Conservation (phyloP, 2,329 filamentous ascomycete species). For the Trichoderma polysporum region DNA sequence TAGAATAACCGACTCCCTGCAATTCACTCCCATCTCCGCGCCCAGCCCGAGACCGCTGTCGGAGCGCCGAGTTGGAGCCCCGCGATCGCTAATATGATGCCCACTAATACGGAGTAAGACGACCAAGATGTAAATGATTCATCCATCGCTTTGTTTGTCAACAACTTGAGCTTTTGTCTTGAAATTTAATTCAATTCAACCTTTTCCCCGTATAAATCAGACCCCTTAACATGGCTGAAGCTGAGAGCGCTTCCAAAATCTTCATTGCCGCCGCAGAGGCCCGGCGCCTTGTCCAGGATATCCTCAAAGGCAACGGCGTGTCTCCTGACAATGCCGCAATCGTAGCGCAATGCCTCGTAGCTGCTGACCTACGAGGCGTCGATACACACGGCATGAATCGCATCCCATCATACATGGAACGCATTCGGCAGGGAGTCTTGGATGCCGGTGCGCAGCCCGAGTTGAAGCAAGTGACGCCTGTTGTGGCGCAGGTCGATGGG, state of each 20-base stretch:
- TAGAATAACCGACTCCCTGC: neutral
- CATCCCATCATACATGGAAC: conserved; percentile 73
- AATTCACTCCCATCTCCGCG: neutral
- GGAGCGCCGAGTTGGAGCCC: conserved; percentile 2
- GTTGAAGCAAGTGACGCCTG: conserved; percentile 64
- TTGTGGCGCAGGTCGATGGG: conserved; percentile 66
- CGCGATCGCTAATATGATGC: conserved; percentile 7
- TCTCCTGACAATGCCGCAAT: conserved; percentile 57
- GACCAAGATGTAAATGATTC: neutral
- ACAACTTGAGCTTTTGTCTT: neutral
- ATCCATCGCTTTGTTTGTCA: neutral
- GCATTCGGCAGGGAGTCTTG: conserved; percentile 68
- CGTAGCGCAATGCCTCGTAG: conserved; percentile 67
- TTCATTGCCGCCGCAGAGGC: conserved; percentile 42
- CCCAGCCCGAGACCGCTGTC: conserved; percentile 11
- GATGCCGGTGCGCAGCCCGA: conserved; percentile 59
- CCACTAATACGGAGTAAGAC: neutral
- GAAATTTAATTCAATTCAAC: neutral
- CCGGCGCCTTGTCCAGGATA: conserved; percentile 48
- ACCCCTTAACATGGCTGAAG: neutral
- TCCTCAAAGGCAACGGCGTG: conserved; percentile 63
- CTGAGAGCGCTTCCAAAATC: neutral
- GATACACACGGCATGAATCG: conserved; percentile 78
- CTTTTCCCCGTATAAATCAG: neutral
- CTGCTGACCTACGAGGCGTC: conserved; percentile 74